A percentile compares a stretch with the other conserved stretches of the same genome.
Evolutionary conservation across 1,284 basidiomycete genomes (phyloP).

Genomic region (Apiotrichum akiyoshidainum): DNA sequence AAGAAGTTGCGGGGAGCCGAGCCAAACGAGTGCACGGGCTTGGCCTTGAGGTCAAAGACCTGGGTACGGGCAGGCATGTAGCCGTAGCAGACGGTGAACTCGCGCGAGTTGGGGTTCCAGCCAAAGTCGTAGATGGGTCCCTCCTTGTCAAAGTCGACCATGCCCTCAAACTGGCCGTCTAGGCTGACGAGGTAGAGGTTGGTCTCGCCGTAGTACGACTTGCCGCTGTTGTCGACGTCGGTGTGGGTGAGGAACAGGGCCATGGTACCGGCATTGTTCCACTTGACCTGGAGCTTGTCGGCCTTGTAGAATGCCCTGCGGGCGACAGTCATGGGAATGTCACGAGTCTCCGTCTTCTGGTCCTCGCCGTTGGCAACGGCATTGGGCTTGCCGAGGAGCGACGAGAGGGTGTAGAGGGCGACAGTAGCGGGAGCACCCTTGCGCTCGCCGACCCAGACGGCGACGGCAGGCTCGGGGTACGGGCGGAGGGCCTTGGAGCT

Average conservation of each 20-base stretch:
- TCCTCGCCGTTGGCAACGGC: slow-evolving; percentile 57
- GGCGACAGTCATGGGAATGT: slow-evolving; percentile 49
- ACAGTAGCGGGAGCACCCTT: slow-evolving; percentile 93
- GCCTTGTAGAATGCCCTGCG: slow-evolving; percentile 94
- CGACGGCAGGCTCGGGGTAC: slow-evolving; percentile 55
- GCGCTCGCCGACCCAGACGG: slow-evolving; percentile 89
- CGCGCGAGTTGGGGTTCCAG: slow-evolving; percentile 96
- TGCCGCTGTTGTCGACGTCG: slow-evolving; percentile 94
- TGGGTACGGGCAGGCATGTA: slow-evolving; percentile 95
- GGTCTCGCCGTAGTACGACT: slow-evolving; percentile 97
- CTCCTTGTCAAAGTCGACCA: slow-evolving; percentile 90
- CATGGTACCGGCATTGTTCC: slow-evolving; percentile 80
- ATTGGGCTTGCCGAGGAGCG: slow-evolving; percentile 52
- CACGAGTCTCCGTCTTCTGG: slow-evolving; percentile 59
- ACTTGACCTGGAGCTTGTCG: slow-evolving; percentile 89
- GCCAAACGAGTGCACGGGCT: slow-evolving; percentile 86
- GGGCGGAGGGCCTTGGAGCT: slow-evolving; percentile 32
- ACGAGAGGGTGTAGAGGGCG: slow-evolving; percentile 73
- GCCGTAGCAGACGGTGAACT: slow-evolving; percentile 94
- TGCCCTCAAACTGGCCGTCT: slow-evolving; percentile 93
- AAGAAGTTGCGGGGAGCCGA: slow-evolving; percentile 85
- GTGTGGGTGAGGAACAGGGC: slow-evolving; percentile 87
- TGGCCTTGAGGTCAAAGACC: slow-evolving; percentile 86
- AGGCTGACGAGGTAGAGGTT: slow-evolving; percentile 88
- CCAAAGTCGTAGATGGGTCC: slow-evolving; percentile 95